Conservation (phyloP, 352 stramenopile genomes). For the Pythium vanterpoolii region DNA sequence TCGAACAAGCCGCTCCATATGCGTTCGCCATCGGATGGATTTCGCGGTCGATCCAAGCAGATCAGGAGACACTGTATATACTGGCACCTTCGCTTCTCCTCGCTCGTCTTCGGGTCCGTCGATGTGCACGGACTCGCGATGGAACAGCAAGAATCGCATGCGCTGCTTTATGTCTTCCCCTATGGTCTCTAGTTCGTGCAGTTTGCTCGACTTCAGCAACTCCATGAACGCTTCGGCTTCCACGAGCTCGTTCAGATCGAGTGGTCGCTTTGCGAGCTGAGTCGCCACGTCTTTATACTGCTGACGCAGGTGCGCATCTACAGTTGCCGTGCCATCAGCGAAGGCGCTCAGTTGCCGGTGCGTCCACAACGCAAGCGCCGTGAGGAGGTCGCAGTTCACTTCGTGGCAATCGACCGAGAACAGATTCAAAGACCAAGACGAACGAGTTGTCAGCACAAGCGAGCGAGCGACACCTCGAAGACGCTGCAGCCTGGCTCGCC, state of each 20-base stretch:
- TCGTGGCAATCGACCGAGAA: slow-evolving; percentile 51
- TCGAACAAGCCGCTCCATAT: slow-evolving; percentile 51
- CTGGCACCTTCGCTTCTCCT: neutral
- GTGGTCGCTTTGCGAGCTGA: slow-evolving; percentile 50
- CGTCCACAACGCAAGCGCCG: slow-evolving; percentile 37
- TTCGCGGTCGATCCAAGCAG: slow-evolving; percentile 58
- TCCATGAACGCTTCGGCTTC: slow-evolving; percentile 57
- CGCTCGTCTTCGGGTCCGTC: slow-evolving; percentile 1
- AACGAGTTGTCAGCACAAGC: slow-evolving; percentile 25
- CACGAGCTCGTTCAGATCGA: slow-evolving; percentile 74
- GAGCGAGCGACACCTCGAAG: slow-evolving; percentile 24
- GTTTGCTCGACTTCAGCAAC: slow-evolving; percentile 36
- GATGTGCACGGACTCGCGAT: slow-evolving; percentile 40
- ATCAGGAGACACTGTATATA: slow-evolving; percentile 26
- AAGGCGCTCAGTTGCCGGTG: slow-evolving; percentile 43
- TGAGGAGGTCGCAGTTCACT: slow-evolving; percentile 43
- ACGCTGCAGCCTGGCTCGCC: slow-evolving; percentile 27
- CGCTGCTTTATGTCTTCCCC: slow-evolving; percentile 50
- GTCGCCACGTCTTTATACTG: slow-evolving; percentile 76
- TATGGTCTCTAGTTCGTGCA: slow-evolving; percentile 47
- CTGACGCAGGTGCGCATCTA: slow-evolving; percentile 55
- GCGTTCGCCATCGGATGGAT: slow-evolving; percentile 58
- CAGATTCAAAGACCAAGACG: slow-evolving; percentile 32
- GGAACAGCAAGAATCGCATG: slow-evolving; percentile 64
- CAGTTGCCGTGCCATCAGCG: slow-evolving; percentile 39